Percentiles rank a stretch among this genome's conserved stretches.
Evolutionary conservation across 2,329 filamentous ascomycete species (phyloP).

Genomic region (Penicillium sp.): DNA sequence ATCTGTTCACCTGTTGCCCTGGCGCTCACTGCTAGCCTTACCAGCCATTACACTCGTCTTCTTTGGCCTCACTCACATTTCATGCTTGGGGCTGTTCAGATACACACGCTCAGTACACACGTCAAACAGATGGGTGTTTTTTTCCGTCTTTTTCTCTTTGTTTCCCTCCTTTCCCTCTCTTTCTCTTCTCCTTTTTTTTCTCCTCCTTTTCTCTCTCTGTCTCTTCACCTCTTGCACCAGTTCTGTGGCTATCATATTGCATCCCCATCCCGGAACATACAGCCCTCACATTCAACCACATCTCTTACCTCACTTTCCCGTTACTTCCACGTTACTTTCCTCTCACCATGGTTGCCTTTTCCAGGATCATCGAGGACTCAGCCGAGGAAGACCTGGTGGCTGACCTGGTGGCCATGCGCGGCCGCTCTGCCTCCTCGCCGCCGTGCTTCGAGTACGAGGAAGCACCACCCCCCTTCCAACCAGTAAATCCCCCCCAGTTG

Average conservation of each 20-base stretch:
- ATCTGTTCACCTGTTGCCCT: neutral
- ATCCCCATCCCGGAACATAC: neutral
- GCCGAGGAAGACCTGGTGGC: neutral
- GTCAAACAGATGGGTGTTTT: neutral
- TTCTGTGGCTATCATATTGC: neutral
- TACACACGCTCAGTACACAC: neutral
- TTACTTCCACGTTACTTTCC: neutral
- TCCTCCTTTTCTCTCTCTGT: neutral
- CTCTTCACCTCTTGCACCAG: neutral
- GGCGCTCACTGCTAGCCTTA: neutral
- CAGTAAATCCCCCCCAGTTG: neutral
- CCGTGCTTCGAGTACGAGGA: neutral
- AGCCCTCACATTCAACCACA: neutral
- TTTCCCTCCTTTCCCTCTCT: slow-evolving; percentile 6
- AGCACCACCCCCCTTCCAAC: neutral
- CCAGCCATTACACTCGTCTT: neutral
- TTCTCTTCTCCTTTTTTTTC: slow-evolving; percentile 2
- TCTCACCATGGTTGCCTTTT: neutral
- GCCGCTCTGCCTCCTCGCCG: neutral
- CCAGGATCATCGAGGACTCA: neutral
- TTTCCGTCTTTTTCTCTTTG: slow-evolving; percentile 7
- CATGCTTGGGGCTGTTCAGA: neutral
- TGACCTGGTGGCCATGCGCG: neutral
- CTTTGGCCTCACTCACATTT: neutral
- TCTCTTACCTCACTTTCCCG: neutral